phyloP scores from a whole-genome alignment of 148 eudicot genomes.

The Persicaria maculosa region DNA sequence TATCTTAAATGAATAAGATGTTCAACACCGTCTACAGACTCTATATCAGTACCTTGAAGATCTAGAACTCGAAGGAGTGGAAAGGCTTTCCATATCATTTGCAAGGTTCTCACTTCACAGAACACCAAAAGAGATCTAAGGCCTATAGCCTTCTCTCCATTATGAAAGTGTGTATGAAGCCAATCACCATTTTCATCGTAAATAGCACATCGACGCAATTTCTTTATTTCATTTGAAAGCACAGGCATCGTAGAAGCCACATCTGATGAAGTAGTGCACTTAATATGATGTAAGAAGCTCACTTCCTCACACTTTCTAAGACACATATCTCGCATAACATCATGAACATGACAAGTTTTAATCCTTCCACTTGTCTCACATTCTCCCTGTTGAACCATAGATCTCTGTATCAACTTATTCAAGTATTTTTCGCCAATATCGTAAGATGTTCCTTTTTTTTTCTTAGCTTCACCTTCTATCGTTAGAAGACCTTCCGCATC shows the following conservation, averaged over 20 bases:
- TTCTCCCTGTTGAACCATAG: conserved; percentile 6
- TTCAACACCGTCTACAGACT: conserved; percentile 1
- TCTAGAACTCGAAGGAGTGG: conserved; percentile 14
- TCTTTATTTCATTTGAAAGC: too few relatives aligned
- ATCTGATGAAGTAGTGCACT: background rate
- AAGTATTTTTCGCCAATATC: conserved; percentile 14
- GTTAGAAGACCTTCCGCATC: conserved; percentile 17
- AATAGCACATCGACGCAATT: too few relatives aligned
- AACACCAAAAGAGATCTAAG: too few relatives aligned
- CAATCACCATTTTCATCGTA: too few relatives aligned
- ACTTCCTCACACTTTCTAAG: background rate
- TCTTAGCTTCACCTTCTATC: background rate
- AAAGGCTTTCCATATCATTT: background rate
- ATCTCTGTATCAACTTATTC: conserved; percentile 7
- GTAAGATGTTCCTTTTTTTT: background rate
- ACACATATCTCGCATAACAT: conserved; percentile 10
- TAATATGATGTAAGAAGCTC: conserved; percentile 6
- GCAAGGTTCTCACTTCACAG: background rate
- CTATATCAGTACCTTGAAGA: background rate
- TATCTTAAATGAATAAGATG: conserved; percentile 10
- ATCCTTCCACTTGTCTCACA: background rate
- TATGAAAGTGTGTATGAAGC: too few relatives aligned
- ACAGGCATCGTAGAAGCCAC: too few relatives aligned
- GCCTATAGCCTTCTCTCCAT: too few relatives aligned
- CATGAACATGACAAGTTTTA: conserved; percentile 10